Evolutionary conservation across 2,329 filamentous ascomycete genomes (phyloP), one percentile per base, ranked within the genome.

Genomic region (Neopestalotiopsis sp.): DNA sequence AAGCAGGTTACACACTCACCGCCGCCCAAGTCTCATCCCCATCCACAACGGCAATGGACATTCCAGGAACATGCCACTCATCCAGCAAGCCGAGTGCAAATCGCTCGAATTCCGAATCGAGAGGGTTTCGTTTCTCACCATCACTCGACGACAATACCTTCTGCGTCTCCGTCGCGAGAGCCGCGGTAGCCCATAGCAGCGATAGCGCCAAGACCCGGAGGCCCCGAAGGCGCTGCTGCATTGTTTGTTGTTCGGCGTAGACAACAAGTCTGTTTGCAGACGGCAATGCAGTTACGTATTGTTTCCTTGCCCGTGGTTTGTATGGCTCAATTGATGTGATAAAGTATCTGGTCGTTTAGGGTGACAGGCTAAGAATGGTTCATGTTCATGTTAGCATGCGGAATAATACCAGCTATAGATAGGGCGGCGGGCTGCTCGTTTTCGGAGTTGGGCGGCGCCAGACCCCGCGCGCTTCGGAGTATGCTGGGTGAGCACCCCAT

Each of bases 1-100:
- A 20, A 5, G 14, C 7, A 53, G 13, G n/a, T 20, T 30, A 9
- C 30, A 40, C 6, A 71, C 77, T 71, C 69, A 83, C 83, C 74
- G 81, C 75, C 4, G 80, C 72, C 74, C 77, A 83, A 6, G 79
- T 82, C 4, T 81, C 71, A 13, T 85, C 77, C 2, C 81, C 82
- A 69, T 86, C 81, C 14, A 87, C 76, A 28, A 88, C 79, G 0
- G 82, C 84, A 24, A 88, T 79, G 1, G 85, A 79, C 5, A 87
- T 66, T 0, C 85, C 86, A 1, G 86, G 85, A 7, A 87, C 82
- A 66, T 84, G 81, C 80, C 81, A 87, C 59, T 79, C 70, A 6
- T 79, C 70, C 42, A 84, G 70, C 14, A 59, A 61, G 10, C 61
- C 66, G n/a, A 62, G 5, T 7, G 68, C 69, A 20, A 74, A 69